phyloP scores from a whole-genome alignment of 306 rosid genomes.

The Acacia crassicarpa region DNA sequence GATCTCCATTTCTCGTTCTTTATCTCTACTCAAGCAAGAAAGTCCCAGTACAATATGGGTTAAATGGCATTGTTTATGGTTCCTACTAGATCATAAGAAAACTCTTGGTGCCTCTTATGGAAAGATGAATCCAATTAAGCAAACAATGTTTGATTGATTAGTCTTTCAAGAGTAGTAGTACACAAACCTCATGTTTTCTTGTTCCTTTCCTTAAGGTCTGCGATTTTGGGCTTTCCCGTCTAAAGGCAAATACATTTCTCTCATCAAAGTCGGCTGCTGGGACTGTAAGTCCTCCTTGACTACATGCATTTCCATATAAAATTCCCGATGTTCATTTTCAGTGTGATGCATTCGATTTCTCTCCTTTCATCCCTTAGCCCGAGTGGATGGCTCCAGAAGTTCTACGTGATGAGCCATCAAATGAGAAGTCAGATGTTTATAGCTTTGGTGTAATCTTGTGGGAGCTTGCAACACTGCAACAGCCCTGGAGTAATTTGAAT shows the following conservation, averaged over 20 bases:
- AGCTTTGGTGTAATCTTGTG: constrained; percentile 90
- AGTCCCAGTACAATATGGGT: neutral
- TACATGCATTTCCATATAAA: neutral
- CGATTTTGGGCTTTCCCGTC: constrained; percentile 90
- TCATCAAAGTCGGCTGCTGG: constrained; percentile 96
- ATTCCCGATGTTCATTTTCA: neutral
- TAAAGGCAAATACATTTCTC: constrained; percentile 82
- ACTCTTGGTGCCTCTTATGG: neutral
- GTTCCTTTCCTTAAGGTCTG: constrained; percentile 52
- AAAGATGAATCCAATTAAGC: constrained; percentile 1
- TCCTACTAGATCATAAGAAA: neutral
- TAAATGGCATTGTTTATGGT: neutral
- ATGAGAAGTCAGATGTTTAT: constrained; percentile 81
- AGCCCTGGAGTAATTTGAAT: constrained; percentile 78
- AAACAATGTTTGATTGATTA: neutral
- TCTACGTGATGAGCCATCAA: constrained; percentile 82
- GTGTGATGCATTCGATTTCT: constrained; percentile 1
- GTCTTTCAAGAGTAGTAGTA: neutral
- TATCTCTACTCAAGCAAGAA: neutral
- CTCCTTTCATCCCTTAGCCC: constrained; percentile 34
- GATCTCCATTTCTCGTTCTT: neutral
- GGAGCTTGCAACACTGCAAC: constrained; percentile 82
- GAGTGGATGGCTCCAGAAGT: constrained; percentile 96
- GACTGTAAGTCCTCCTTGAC: constrained; percentile 60
- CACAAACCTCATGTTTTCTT: neutral